A percentile compares a stretch with the other conserved stretches of the same genome.
These are phyloP conservation scores for Pseudogymnoascus sp. DNA, from an alignment of 2,329 filamentous ascomycete species.

Conservation along the genomic window DNA sequence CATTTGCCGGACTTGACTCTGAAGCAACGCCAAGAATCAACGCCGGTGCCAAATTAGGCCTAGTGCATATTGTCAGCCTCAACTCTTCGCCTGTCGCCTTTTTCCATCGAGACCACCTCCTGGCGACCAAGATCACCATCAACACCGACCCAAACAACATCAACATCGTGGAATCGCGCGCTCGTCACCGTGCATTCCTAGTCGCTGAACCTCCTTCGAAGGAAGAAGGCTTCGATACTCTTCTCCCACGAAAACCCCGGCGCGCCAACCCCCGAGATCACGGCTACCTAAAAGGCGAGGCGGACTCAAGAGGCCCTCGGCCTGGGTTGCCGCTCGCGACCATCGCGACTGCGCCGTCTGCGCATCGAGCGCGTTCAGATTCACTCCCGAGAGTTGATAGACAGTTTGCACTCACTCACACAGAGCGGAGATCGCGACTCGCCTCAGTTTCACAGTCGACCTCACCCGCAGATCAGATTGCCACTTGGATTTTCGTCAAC, in stretches of 20 bases:
- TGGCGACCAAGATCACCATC: constrained; percentile 10
- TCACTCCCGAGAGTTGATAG: neutral
- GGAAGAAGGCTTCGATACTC: constrained; percentile 24
- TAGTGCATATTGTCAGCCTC: constrained; percentile 31
- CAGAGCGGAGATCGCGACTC: constrained; percentile 1
- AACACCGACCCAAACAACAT: constrained; percentile 14
- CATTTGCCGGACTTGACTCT: neutral
- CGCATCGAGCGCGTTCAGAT: constrained; percentile 19
- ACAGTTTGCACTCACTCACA: neutral
- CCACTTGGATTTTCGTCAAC: constrained; percentile 3
- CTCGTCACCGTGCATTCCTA: constrained; percentile 27
- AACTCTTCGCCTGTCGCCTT: constrained; percentile 9
- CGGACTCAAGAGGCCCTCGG: constrained; percentile 21
- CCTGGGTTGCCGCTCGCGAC: constrained; percentile 26
- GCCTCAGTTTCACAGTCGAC: neutral
- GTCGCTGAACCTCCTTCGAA: constrained; percentile 23
- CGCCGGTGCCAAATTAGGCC: constrained; percentile 22
- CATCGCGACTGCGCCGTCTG: constrained; percentile 21
- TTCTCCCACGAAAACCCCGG: constrained; percentile 14
- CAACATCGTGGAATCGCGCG: constrained; percentile 26
- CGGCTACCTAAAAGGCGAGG: constrained; percentile 7
- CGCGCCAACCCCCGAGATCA: neutral
- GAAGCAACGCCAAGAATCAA: constrained; percentile 2
- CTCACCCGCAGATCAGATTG: neutral
- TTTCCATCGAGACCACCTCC: constrained; percentile 10